Base-by-base conservation (phyloP, 805 yeast genomes). In the Wickerhamiella kazuoi region DNA sequence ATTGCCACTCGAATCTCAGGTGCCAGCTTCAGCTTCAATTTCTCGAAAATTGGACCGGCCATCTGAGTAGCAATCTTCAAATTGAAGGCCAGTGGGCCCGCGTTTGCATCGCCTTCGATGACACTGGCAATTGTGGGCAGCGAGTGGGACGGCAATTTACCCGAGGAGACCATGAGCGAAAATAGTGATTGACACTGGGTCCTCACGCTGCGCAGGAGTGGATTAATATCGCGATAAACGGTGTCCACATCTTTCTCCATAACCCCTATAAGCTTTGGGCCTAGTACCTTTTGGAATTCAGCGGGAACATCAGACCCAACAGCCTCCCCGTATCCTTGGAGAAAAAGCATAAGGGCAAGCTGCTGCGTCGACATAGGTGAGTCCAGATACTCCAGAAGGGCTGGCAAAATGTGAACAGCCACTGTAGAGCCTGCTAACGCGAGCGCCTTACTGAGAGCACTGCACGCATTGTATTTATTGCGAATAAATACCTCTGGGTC, bases 51-150 rank as follows among this genome's bases (percentile, higher is more conserved):
- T 30, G 74, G 80, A 31, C 63, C 62, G 24, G 77, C 62, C 15
- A 84, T 68, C 45, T 72, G 70, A 41, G 79, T 79, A 1, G 95
- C 96, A 44, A 72, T 70, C 33, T 70, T 79, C 31, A 90, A 55
- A 14, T 83, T 72, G 59, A 90, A 90, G 0, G 96, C 97, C 50
- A 78, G 84, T 1, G 93, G 83, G 2, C 95, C 96, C 2, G 96
- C 94, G 43, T 81, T 93, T 1, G 74, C 66, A 53, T 90, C 97
- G 28, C 98, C 98, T 56, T 84, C 87, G 3, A 87, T 95, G 8
- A 86, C 74, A 4, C 84, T 76, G 0, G 98, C 90, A 16, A 90
- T 57, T 39, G 75, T 79, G 0, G 96, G 96, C 4, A 83, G 56
- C 52, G 76, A 78, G 17, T 69, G 64, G 11, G 73, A 69, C 1